Evolutionary conservation across 257 asterid genomes (phyloP), one percentile per base, ranked within the genome.

Genomic region (Fraxinus americana): DNA sequence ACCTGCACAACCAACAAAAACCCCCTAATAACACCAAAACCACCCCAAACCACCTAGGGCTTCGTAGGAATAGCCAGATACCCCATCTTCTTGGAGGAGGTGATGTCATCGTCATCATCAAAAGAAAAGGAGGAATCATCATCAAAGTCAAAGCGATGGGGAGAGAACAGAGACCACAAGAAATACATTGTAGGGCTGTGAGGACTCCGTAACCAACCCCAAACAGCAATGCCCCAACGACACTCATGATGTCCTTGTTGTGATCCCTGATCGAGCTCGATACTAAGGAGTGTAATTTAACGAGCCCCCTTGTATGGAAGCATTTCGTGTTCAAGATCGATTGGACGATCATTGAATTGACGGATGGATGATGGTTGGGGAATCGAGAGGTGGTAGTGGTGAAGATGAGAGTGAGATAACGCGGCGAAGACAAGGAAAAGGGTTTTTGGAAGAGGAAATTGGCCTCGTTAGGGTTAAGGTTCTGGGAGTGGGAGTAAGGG

Each of bases 171-270:
- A 14, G 90, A 88, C 97, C 96, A 90, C 74, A 91, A 17, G 73
- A 89, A 80, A 78, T 90, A 93, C 91, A 93, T 83, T 7, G 87
- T 80, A 0, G 96, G 0, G 89, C 97, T 5, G 98, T 89, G n/a
- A 93, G 86, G 17, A 89, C 97, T 12, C 97, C 98, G 36, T 97
- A 91, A 4, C 94, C 96, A 11, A 93, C 92, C 38, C 96, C 98
- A 39, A 91, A 91, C n/a, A 93, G 88, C 88, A 93, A 81, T 14
- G 96, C 97, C 1, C 92, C 91, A 63, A 91, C 92, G 0, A 90
- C 91, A 85, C 93, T 87, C 92, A 93, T 87, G 86, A 93, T 91
- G 68, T 91, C 97, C 81, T 85, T 89, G 32, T 92, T 82, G 19
- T 94, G 87, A 63, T 91, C 92, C 78, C 89, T 89, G 27, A 91